Evolutionary conservation across 148 eudicot genomes (phyloP).

Genomic region (Polygonum aviculare): DNA sequence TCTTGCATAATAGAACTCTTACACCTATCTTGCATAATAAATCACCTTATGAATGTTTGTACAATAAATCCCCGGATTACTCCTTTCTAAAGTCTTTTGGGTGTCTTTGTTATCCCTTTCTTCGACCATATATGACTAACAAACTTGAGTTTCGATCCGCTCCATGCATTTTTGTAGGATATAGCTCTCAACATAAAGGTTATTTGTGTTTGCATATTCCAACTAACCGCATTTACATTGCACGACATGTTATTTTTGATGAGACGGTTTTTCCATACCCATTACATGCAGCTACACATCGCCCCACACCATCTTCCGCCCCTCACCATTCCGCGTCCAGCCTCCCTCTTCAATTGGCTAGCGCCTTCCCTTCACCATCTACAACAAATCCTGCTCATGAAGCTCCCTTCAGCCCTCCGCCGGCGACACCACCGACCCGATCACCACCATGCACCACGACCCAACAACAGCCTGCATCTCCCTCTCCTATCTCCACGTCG

Average conservation of each 20-base stretch:
- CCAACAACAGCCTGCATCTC: too few species aligned
- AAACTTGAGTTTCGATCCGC: not conserved
- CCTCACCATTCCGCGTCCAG: too few species aligned
- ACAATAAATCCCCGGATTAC: not conserved
- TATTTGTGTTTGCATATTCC: too few species aligned
- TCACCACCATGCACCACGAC: too few species aligned
- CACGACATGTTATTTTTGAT: not conserved
- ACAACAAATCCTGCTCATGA: too few species aligned
- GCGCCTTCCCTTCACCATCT: too few species aligned
- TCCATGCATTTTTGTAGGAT: not conserved
- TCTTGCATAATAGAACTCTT: not conserved
- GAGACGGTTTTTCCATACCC: not conserved
- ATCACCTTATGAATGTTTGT: not conserved
- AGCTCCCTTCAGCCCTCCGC: too few species aligned
- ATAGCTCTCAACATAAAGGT: too few species aligned
- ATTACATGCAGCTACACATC: not conserved
- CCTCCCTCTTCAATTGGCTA: too few species aligned
- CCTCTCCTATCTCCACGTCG: too few species aligned
- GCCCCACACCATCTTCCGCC: not conserved
- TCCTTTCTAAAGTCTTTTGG: not conserved
- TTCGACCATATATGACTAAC: not conserved
- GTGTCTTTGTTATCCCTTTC: not conserved
- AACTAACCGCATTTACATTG: not conserved
- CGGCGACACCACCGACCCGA: too few species aligned
- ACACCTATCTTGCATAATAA: not conserved